Conservation (phyloP, 805 yeast genomes). For the Pichia phayaonensis region DNA sequence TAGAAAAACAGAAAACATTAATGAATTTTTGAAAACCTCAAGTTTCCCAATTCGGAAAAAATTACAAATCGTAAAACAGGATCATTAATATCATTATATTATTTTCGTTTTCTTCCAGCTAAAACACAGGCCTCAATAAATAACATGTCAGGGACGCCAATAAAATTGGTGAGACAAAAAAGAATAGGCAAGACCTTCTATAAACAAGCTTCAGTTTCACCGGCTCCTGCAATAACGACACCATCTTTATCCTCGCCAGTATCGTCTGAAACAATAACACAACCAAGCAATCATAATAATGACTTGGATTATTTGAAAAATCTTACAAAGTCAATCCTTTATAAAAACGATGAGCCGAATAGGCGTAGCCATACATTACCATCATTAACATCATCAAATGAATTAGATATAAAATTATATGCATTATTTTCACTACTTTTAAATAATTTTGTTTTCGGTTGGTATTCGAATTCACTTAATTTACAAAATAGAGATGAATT, state of each 20-base stretch:
- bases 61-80: neutral
- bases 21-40: neutral
- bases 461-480: constrained; percentile 29
- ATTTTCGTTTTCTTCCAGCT: neutral
- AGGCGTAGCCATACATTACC: neutral
- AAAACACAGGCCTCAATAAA: neutral
- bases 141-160: neutral
- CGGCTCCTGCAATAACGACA: neutral
- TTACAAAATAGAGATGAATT: constrained; percentile 34
- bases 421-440: constrained; percentile 39
- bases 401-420: constrained; percentile 38
- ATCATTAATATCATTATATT: too few species aligned
- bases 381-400: constrained; percentile 22
- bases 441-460: constrained; percentile 44
- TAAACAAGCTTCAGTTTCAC: neutral
- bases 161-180: neutral
- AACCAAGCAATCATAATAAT: neutral
- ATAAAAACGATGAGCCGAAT: constrained; percentile 7
- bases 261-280: neutral
- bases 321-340: neutral
- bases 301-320: neutral
- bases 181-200: neutral
- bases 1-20: neutral
- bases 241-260: neutral
- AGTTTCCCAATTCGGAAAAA: neutral